Conservation (phyloP, 164 flowering plant species). For the grape (Vitis vinifera) region ASM3070453v1 NC_081822.1:8709001-8709500, state of each 20-base stretch:
- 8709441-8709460: constrained; percentile 34
- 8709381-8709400: too few species aligned
- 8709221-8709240: too few species aligned
- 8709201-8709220: too few species aligned
- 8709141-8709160: neutral
- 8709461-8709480: constrained; percentile 26
- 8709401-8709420: neutral
- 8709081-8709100: neutral
- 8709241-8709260: too few species aligned
- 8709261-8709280: too few species aligned
- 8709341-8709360: too few species aligned
- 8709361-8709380: too few species aligned
- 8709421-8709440: neutral
- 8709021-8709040: neutral
- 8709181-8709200: too few species aligned
- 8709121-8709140: neutral
- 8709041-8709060: neutral
- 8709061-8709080: neutral
- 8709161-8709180: too few species aligned
- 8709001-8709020: neutral
- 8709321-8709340: too few species aligned
- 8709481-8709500: constrained; percentile 84
- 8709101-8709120: neutral
- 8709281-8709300: too few species aligned
- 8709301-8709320: too few species aligned